Percentiles rank a stretch among this genome's conserved stretches.
phyloP scores from a whole-genome alignment of 2,329 filamentous ascomycete genomes.

The Alternaria rosae region DNA sequence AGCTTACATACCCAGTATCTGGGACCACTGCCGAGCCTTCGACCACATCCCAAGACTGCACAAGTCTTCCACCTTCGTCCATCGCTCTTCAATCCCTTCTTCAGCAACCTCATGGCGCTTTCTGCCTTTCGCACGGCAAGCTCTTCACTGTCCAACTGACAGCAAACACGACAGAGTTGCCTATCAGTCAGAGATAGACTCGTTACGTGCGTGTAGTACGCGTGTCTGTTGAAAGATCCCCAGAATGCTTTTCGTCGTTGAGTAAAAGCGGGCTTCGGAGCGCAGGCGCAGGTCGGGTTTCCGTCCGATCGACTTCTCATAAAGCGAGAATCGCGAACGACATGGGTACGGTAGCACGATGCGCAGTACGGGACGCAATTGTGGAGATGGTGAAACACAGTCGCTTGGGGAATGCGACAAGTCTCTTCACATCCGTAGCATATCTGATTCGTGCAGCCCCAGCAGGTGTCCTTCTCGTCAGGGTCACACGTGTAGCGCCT shows the following conservation, averaged over 20 bases:
- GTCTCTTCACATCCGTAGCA: conserved; percentile 26
- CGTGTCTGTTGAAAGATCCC: neutral
- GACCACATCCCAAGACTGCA: conserved; percentile 13
- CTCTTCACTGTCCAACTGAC: conserved; percentile 3
- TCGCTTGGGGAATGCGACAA: conserved; percentile 14
- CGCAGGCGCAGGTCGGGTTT: conserved; percentile 21
- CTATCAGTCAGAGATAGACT: neutral
- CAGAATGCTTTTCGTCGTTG: conserved; percentile 6
- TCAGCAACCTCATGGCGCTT: conserved; percentile 24
- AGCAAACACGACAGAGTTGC: conserved; percentile 26
- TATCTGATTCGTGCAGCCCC: conserved; percentile 30
- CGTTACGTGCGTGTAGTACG: neutral
- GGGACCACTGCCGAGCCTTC: conserved; percentile 20
- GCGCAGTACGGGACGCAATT: conserved; percentile 33
- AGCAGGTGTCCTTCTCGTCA: conserved; percentile 22
- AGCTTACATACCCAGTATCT: conserved; percentile 35
- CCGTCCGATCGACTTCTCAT: neutral
- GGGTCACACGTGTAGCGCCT: conserved; percentile 29
- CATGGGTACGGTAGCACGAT: conserved; percentile 24
- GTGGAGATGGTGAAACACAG: conserved; percentile 27
- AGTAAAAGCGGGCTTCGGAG: neutral
- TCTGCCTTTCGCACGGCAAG: conserved; percentile 16
- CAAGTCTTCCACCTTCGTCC: conserved; percentile 21
- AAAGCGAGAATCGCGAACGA: neutral
- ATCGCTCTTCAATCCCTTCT: conserved; percentile 7